Percentiles rank a stretch among this genome's conserved stretches.
Conservation (phyloP, 2,329 filamentous ascomycete genomes). For the Pseudocercospora eumusae region DNA sequence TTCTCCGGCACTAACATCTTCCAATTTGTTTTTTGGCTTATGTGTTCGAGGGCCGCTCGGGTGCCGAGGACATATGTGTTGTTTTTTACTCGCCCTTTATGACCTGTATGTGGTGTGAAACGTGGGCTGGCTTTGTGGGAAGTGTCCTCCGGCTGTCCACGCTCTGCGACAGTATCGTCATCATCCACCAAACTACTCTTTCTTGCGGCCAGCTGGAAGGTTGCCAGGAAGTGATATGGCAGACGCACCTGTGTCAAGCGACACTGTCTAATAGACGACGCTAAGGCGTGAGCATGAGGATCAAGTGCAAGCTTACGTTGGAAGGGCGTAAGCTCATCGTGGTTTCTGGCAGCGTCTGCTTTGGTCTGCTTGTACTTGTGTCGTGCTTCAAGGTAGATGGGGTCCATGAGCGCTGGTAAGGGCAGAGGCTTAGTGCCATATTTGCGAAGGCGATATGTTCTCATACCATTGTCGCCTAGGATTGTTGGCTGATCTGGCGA, state of each 20-base stretch:
- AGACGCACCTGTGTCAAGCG: constrained; percentile 51
- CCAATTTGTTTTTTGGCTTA: constrained; percentile 3
- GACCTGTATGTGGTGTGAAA: constrained; percentile 58
- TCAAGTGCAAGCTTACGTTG: constrained; percentile 63
- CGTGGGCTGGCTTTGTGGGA: not conserved
- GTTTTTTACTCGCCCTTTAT: too few species aligned
- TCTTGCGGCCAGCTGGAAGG: constrained; percentile 49
- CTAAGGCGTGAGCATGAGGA: constrained; percentile 65
- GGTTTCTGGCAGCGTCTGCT: constrained; percentile 46
- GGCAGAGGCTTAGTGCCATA: constrained; percentile 45
- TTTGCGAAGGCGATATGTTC: constrained; percentile 40
- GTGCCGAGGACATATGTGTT: constrained; percentile 13
- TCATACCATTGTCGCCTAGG: constrained; percentile 37
- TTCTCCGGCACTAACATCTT: constrained; percentile 2
- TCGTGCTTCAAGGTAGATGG: constrained; percentile 42
- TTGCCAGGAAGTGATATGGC: constrained; percentile 64
- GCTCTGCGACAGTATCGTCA: not conserved
- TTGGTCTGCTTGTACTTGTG: constrained; percentile 45
- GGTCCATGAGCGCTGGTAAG: constrained; percentile 53
- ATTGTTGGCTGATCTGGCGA: constrained; percentile 19
- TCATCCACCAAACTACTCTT: constrained; percentile 50
- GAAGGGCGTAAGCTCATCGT: constrained; percentile 51
- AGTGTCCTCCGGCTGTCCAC: not conserved
- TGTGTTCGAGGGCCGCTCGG: not conserved
- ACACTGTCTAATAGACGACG: constrained; percentile 61